Evolutionary conservation across 2,329 filamentous ascomycete species (phyloP).

Genomic region (Cercospora janseana): DNA sequence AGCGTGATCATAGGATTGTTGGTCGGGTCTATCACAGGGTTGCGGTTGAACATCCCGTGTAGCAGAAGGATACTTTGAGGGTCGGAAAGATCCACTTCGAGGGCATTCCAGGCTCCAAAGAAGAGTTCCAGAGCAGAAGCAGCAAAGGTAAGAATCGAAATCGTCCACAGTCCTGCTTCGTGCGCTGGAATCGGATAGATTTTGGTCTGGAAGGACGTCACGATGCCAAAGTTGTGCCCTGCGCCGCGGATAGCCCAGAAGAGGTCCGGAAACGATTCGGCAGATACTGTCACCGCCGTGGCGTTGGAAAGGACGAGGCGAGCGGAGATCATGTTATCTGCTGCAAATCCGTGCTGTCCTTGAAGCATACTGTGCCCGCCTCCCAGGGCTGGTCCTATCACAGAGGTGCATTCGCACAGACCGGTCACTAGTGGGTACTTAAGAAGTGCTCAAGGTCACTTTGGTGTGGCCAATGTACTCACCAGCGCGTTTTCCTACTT

Average conservation of each 20-base stretch:
- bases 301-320: conserved; percentile 45
- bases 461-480: no score
- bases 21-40: not conserved
- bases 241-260: conserved; percentile 52
- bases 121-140: not conserved
- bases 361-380: conserved; percentile 28
- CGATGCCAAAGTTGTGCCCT: conserved; percentile 48
- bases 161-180: not conserved
- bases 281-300: conserved; percentile 41
- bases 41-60: not conserved
- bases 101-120: conserved; percentile 3
- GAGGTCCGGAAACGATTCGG: conserved; percentile 48
- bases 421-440: conserved; percentile 20
- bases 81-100: not conserved
- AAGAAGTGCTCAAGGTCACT: no score
- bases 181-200: not conserved
- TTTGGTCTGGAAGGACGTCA: conserved; percentile 21
- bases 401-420: conserved; percentile 9
- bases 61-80: not conserved
- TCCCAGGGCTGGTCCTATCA: conserved; percentile 17
- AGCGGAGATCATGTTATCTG: conserved; percentile 49
- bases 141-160: not conserved
- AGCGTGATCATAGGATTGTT: conserved; percentile 3
- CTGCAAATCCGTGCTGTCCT: conserved; percentile 49
- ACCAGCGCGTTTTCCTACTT: not conserved